phyloP scores from a whole-genome alignment of 495 filamentous ascomycete genomes.

The Neohortaea acidophila region DNA sequence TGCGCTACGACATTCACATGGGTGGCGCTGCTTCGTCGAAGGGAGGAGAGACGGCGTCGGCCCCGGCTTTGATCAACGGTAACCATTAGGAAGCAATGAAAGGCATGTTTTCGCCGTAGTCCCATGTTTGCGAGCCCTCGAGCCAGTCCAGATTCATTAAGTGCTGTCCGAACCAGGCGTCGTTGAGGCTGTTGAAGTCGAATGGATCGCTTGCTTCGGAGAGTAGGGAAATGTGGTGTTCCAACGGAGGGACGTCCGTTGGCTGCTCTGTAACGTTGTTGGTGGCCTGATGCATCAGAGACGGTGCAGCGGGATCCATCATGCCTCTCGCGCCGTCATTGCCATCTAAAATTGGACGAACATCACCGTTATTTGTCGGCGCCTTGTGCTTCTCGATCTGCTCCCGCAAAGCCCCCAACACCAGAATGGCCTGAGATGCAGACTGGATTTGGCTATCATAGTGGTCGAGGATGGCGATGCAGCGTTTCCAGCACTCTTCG shows the following conservation, averaged over 20 bases:
- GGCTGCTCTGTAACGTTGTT: background rate
- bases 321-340: background rate
- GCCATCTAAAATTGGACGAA: background rate
- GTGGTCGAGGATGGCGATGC: background rate
- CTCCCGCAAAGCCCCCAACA: background rate
- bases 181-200: background rate
- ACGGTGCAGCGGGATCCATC: no score
- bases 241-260: background rate
- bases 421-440: background rate
- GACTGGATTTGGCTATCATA: background rate
- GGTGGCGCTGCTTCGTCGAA: no score
- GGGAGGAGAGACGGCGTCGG: background rate
- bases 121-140: no score
- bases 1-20: slow-evolving; percentile 5
- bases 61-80: no score
- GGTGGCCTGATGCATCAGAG: no score
- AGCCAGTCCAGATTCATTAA: no score
- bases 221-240: background rate
- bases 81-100: no score
- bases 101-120: background rate
- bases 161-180: background rate
- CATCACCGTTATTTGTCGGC: background rate
- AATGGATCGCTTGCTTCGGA: background rate
- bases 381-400: background rate
- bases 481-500: background rate